Evolutionary conservation across 2,329 filamentous ascomycete genomes (phyloP).

Genomic region (Mollisiaceae sp.): DNA sequence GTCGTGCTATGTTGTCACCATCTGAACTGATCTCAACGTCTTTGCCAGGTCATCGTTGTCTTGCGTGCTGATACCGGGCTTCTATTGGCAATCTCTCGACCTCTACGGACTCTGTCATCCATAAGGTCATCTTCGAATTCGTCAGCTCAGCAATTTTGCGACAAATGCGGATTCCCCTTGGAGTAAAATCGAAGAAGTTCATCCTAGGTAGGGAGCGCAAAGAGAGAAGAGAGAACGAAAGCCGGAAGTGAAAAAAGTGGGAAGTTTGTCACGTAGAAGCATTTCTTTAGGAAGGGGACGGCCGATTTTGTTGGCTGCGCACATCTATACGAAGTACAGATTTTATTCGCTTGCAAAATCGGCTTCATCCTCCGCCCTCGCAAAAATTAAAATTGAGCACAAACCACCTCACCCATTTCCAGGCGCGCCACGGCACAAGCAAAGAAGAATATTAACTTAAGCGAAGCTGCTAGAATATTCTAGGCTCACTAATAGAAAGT

Average conservation of each 20-base stretch:
- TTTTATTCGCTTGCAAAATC: background rate
- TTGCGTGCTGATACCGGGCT: conserved; percentile 26
- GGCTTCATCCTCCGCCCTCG: too few relatives aligned
- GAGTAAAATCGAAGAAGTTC: conserved; percentile 22
- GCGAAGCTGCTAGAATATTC: conserved; percentile 15
- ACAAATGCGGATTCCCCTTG: conserved; percentile 16
- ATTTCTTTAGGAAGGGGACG: too few relatives aligned
- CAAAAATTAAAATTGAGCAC: too few relatives aligned
- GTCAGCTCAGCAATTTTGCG: conserved; percentile 28
- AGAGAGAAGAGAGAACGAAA: too few relatives aligned
- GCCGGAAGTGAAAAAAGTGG: too few relatives aligned
- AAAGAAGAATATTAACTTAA: background rate
- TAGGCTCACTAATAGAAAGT: too few relatives aligned
- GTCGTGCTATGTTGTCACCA: conserved; percentile 23
- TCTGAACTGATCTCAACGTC: conserved; percentile 27
- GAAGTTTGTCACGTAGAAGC: too few relatives aligned
- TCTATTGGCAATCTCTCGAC: too few relatives aligned
- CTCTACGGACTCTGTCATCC: conserved; percentile 22
- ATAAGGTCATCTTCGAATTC: conserved; percentile 33
- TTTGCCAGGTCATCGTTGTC: conserved; percentile 28
- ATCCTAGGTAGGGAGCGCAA: too few relatives aligned
- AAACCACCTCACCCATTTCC: too few relatives aligned
- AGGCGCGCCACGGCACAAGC: background rate
- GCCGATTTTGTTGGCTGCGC: too few relatives aligned
- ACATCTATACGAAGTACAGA: too few relatives aligned